phyloP scores from a whole-genome alignment of 352 stramenopile species.

The Pythium myriotylum region DNA sequence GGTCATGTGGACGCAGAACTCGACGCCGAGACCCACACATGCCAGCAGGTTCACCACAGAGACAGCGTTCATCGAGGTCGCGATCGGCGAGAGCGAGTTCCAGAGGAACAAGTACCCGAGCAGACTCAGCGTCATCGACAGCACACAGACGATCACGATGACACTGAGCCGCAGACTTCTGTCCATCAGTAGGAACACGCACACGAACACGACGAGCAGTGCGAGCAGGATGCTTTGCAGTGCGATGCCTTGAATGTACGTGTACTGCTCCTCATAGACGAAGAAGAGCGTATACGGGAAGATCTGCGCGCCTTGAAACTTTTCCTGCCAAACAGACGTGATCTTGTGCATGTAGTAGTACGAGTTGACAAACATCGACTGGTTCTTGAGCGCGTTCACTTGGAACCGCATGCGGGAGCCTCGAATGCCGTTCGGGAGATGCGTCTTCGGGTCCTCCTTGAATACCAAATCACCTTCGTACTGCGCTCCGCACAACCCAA shows the following conservation, averaged over 20 bases:
- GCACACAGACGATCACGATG: constrained; percentile 75
- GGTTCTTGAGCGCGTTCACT: constrained; percentile 82
- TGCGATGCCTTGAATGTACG: constrained; percentile 89
- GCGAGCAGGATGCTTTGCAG: constrained; percentile 85
- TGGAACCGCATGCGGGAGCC: constrained; percentile 88
- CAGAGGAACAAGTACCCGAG: constrained; percentile 84
- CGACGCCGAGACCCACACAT: constrained; percentile 84
- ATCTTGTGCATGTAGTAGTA: constrained; percentile 86
- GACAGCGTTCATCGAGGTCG: constrained; percentile 89
- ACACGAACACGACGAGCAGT: constrained; percentile 77
- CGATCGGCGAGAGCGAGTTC: constrained; percentile 53
- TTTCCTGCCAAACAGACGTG: constrained; percentile 40
- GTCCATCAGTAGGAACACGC: constrained; percentile 80
- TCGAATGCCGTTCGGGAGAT: constrained; percentile 41
- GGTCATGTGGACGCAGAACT: constrained; percentile 90
- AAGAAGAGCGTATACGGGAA: constrained; percentile 92
- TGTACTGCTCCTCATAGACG: constrained; percentile 93
- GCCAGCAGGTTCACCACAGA: constrained; percentile 91
- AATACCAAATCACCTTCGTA: constrained; percentile 89
- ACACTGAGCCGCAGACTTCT: constrained; percentile 59
- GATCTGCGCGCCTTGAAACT: constrained; percentile 28
- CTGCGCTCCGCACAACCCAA: constrained; percentile 86
- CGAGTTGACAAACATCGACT: constrained; percentile 90
- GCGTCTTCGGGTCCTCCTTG: constrained; percentile 19
- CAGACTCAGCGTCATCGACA: constrained; percentile 79